Conservation (phyloP, 2,329 filamentous ascomycete genomes). For the Colletotrichum musae region DNA sequence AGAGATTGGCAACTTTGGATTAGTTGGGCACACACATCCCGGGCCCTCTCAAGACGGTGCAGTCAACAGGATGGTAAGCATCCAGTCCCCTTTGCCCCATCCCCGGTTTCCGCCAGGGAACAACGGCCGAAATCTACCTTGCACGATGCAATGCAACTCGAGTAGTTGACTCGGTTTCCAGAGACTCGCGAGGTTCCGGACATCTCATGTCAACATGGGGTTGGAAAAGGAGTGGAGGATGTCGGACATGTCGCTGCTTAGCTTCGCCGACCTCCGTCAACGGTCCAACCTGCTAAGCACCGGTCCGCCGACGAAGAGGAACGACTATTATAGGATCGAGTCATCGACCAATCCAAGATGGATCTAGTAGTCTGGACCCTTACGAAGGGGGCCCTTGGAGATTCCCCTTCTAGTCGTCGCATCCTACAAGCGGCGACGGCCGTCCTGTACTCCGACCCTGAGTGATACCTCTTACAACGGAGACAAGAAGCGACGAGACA, state of each 20-base stretch:
- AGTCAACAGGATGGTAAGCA: background rate
- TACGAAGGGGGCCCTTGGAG: background rate
- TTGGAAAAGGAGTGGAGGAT: background rate
- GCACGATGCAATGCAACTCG: slow-evolving; percentile 17
- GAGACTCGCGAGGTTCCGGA: background rate
- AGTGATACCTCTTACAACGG: background rate
- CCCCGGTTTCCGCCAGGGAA: slow-evolving; percentile 3
- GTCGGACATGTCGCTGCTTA: slow-evolving; percentile 26
- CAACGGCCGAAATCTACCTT: slow-evolving; percentile 6
- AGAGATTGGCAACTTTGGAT: background rate
- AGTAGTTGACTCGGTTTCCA: slow-evolving; percentile 16
- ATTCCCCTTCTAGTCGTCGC: background rate
- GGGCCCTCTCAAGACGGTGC: background rate
- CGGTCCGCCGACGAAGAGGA: background rate
- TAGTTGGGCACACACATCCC: slow-evolving; percentile 2
- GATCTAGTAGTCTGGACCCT: background rate
- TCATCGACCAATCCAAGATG: background rate
- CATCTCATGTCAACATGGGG: background rate
- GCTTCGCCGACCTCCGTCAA: slow-evolving; percentile 4
- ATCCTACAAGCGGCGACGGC: slow-evolving; percentile 1
- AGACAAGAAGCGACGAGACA: background rate
- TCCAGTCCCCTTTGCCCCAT: background rate
- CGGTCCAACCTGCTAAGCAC: background rate
- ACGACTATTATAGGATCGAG: background rate
- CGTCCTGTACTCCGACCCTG: slow-evolving; percentile 9